These are phyloP conservation scores for Trichoderma polysporum DNA, from an alignment of 2,329 filamentous ascomycete genomes.

Conservation along the genomic window DNA sequence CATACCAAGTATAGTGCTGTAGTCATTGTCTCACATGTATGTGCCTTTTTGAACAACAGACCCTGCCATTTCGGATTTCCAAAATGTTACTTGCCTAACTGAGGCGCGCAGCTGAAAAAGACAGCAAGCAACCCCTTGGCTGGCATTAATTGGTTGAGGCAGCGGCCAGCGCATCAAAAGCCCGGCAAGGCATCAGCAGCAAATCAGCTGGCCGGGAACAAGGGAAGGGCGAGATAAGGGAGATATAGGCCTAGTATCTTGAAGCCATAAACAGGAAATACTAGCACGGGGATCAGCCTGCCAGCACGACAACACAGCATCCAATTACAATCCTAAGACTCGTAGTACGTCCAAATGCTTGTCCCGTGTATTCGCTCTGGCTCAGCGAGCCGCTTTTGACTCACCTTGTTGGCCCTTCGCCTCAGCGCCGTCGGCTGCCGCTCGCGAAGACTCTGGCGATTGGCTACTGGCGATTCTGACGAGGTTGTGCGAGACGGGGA, in stretches of 20 bases:
- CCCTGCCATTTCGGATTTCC: background rate
- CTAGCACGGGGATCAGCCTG: no score
- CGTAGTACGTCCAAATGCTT: no score
- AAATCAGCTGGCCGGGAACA: conserved; percentile 3
- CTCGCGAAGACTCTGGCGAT: background rate
- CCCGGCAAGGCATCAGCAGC: background rate
- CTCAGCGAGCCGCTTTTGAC: background rate
- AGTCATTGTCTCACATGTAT: background rate
- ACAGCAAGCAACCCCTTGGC: background rate
- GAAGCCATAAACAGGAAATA: no score
- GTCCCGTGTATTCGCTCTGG: no score
- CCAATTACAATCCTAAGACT: no score
- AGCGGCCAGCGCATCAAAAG: conserved; percentile 1
- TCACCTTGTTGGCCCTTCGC: background rate
- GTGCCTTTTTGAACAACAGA: background rate
- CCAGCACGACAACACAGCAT: no score
- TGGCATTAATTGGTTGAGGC: conserved; percentile 11
- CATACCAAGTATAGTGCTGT: background rate
- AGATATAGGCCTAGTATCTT: no score
- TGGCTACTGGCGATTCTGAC: background rate
- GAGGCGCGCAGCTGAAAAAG: background rate
- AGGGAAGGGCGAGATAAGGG: background rate
- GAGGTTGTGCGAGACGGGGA: background rate
- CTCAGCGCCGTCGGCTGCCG: conserved; percentile 10
- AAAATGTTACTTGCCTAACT: background rate